Base-by-base conservation (phyloP, 73 alveolate species). In the Stentor coeruleus region DNA sequence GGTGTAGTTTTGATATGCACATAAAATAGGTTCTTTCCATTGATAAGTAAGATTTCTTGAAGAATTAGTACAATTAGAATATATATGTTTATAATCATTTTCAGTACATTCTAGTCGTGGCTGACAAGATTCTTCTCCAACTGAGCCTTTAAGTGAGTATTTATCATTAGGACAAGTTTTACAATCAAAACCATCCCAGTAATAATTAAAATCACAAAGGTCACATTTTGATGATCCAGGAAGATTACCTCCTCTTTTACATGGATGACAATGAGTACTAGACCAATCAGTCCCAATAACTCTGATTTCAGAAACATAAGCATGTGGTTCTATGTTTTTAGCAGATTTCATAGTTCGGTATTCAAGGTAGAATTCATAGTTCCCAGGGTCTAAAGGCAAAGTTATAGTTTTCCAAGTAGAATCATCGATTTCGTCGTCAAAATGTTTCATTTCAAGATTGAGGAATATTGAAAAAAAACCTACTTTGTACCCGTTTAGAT, bases 111-210 rank as follows among this genome's bases (percentile, higher is more conserved):
- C 28, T 6, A 11, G 20, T 49, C 20, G 6, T 49, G 66, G 66
- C 6, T 11, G 37, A 2, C 79, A 66, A 33, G 79, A 20, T 20
- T 66, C 37, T 14, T 0, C 15, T 0, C 79, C 39, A 1, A 33
- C 79, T 26, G 79, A 20, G 41, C 79, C 79, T 66, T 66, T 66
- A 11, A 26, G 2, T 20, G 79, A 66, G 33, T 66, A 66, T 20
- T 20, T 66, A 33, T 66, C 39, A 33, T 20, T 20, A 26, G 79
- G 79, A 2, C 79, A 66, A 20, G n/a, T 31, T 20, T 20, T 31
- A 66, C 79, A 66, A 1, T 20, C n/a, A 33, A 15, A 37, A 26
- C 39, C 79, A 26, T 66, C 33, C 2, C 36, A 33, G 41, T 66
- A 66, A 0, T 20, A 14, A 40, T 66, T 66, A 33, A 1, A 66